phyloP scores from a whole-genome alignment of 139 green algal species.

The Micractinium sp. region DNA sequence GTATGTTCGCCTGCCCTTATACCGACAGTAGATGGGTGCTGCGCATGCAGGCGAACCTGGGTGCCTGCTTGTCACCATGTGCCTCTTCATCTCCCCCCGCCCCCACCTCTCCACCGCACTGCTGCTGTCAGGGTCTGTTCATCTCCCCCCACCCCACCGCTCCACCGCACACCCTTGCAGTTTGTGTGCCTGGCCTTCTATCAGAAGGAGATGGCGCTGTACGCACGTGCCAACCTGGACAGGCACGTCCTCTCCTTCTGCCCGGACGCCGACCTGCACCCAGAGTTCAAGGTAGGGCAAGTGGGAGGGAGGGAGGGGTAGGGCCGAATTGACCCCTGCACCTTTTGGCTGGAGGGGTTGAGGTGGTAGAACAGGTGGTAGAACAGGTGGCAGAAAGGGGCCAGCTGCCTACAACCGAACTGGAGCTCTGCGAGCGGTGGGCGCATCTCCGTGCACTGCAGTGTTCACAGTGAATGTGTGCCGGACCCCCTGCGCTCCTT shows the following conservation, averaged over 20 bases:
- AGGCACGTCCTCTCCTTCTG: conserved; percentile 59
- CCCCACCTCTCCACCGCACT: no score
- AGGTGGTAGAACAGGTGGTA: no score
- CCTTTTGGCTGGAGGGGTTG: no score
- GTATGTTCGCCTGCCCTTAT: no score
- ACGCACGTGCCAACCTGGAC: conserved; percentile 66
- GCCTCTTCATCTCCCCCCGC: not conserved
- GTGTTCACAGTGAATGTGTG: no score
- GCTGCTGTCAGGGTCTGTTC: no score
- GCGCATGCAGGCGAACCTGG: no score
- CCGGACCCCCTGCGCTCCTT: not conserved
- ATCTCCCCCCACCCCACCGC: not conserved
- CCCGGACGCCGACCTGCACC: conserved; percentile 73
- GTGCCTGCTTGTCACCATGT: not conserved
- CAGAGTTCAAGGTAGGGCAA: conserved; percentile 88
- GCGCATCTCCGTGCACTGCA: no score
- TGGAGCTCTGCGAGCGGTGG: no score
- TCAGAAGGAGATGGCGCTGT: conserved; percentile 81
- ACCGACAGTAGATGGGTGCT: no score
- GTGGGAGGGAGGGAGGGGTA: conserved; percentile 34
- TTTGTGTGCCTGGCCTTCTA: conserved; percentile 83
- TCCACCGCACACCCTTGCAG: conserved; percentile 1
- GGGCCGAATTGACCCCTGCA: not conserved
- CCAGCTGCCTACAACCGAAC: no score
- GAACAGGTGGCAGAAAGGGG: no score